Conservation (phyloP, 2,329 filamentous ascomycete species). For the Colletotrichum magnum region DNA sequence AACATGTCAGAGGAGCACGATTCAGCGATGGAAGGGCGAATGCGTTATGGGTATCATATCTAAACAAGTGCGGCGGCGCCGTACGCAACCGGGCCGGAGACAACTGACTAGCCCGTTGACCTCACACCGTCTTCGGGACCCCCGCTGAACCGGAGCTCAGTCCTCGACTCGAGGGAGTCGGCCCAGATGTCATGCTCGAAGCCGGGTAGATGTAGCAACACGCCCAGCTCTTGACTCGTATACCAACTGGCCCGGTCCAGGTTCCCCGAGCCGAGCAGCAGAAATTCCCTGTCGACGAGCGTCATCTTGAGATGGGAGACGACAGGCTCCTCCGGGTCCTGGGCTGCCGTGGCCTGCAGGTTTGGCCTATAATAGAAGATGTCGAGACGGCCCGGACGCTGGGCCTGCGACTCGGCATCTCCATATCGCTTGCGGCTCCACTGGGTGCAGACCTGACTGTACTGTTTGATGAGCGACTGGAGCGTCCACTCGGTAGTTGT, state of each 20-base stretch:
- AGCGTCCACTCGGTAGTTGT: constrained; percentile 80
- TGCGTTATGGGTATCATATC: constrained; percentile 23
- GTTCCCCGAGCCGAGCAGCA: constrained; percentile 84
- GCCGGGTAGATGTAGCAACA: constrained; percentile 67
- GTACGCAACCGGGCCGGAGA: background rate
- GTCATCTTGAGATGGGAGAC: constrained; percentile 85
- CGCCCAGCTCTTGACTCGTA: constrained; percentile 86
- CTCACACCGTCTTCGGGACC: constrained; percentile 5
- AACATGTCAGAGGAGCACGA: background rate
- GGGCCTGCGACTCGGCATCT: constrained; percentile 60
- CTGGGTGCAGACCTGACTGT: constrained; percentile 53
- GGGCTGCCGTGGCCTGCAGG: constrained; percentile 45
- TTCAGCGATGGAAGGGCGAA: background rate
- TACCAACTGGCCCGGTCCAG: constrained; percentile 90
- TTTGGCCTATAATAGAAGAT: constrained; percentile 71
- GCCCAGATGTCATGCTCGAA: constrained; percentile 57
- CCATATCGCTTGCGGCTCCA: constrained; percentile 32
- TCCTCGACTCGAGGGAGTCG: constrained; percentile 52
- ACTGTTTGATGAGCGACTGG: constrained; percentile 68
- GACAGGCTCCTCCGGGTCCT: constrained; percentile 69
- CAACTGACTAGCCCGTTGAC: constrained; percentile 29
- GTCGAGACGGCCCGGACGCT: constrained; percentile 63
- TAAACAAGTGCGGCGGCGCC: constrained; percentile 6
- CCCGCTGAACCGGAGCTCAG: constrained; percentile 46
- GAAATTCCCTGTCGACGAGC: constrained; percentile 76